Conservation (phyloP, 1,284 basidiomycete genomes). For the Rhodotorula sp. region DNA sequence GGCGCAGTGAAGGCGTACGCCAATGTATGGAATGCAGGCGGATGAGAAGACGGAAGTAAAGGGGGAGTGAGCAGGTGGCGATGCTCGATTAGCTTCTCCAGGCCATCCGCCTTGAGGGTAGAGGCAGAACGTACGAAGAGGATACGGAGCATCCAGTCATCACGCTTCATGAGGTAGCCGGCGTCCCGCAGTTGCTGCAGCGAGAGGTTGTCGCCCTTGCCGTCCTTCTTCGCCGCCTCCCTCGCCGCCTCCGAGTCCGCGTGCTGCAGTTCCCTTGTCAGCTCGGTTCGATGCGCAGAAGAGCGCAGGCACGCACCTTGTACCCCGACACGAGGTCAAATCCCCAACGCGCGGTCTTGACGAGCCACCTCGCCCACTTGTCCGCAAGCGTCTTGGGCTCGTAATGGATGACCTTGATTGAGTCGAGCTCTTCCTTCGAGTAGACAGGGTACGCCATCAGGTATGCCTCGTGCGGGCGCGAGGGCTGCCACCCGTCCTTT, state of each 20-base stretch:
- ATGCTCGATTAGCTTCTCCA: too few species aligned
- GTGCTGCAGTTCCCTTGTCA: conserved; percentile 51
- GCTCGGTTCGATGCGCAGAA: too few species aligned
- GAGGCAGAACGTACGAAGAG: conserved; percentile 59
- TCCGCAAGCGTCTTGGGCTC: conserved; percentile 69
- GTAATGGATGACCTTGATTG: conserved; percentile 74
- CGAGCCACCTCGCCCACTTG: conserved; percentile 67
- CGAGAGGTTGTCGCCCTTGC: conserved; percentile 30
- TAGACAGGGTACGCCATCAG: conserved; percentile 76
- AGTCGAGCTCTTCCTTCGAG: conserved; percentile 70
- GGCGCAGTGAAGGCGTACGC: too few species aligned
- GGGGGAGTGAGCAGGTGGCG: too few species aligned
- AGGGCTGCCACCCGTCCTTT: conserved; percentile 8
- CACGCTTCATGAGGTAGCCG: conserved; percentile 62
- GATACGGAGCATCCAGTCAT: conserved; percentile 78
- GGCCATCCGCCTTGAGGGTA: too few species aligned
- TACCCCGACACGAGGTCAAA: conserved; percentile 78
- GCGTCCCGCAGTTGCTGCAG: conserved; percentile 18
- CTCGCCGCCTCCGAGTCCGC: conserved; percentile 48
- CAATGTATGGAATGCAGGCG: not conserved
- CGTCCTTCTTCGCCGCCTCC: conserved; percentile 22
- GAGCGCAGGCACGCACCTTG: conserved; percentile 52
- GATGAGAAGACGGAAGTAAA: too few species aligned
- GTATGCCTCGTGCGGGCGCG: conserved; percentile 55
- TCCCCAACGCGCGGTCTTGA: conserved; percentile 60